A percentile compares a stretch with the other conserved stretches of the same genome.
phyloP scores from a whole-genome alignment of 768 basidiomycete species.

The Boletellus ananiceps region DNA sequence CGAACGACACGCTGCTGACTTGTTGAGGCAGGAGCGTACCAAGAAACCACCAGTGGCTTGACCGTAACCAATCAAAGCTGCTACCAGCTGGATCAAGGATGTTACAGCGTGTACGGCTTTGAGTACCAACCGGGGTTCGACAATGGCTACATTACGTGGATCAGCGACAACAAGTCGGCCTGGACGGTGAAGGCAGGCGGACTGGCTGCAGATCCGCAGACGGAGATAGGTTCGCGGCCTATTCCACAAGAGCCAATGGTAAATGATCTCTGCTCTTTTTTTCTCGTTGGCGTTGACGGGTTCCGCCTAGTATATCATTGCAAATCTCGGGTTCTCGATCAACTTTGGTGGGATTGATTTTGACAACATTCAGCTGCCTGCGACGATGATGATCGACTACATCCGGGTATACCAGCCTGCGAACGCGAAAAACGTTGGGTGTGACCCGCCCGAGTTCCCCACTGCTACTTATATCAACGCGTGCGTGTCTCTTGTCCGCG shows the following conservation, averaged over 20 bases:
- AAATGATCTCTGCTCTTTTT: background rate
- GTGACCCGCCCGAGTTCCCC: slow-evolving; percentile 69
- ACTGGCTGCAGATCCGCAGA: slow-evolving; percentile 45
- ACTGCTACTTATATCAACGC: slow-evolving; percentile 72
- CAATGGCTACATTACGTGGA: slow-evolving; percentile 64
- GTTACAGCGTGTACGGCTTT: slow-evolving; percentile 49
- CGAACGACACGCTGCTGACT: slow-evolving; percentile 4
- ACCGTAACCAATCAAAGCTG: slow-evolving; percentile 38
- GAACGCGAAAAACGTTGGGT: slow-evolving; percentile 49
- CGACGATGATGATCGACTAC: slow-evolving; percentile 72
- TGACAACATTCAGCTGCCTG: slow-evolving; percentile 47
- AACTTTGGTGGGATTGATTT: slow-evolving; percentile 68
- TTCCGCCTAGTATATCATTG: slow-evolving; percentile 54
- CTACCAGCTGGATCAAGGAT: slow-evolving; percentile 38
- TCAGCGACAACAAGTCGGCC: slow-evolving; percentile 48
- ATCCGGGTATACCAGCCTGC: slow-evolving; percentile 71
- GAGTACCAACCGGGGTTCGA: slow-evolving; percentile 51
- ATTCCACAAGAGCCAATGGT: slow-evolving; percentile 71
- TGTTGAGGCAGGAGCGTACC: slow-evolving; percentile 28
- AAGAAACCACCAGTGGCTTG: slow-evolving; percentile 39
- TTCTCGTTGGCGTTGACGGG: background rate
- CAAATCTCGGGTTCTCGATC: slow-evolving; percentile 64
- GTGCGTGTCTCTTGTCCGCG: slow-evolving; percentile 34
- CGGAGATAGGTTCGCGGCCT: slow-evolving; percentile 53
- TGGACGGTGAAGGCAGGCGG: slow-evolving; percentile 55